Evolutionary conservation across 352 stramenopile genomes (phyloP), one percentile per base, ranked within the genome.

Genomic region (Phytopythium litorale): DNA sequence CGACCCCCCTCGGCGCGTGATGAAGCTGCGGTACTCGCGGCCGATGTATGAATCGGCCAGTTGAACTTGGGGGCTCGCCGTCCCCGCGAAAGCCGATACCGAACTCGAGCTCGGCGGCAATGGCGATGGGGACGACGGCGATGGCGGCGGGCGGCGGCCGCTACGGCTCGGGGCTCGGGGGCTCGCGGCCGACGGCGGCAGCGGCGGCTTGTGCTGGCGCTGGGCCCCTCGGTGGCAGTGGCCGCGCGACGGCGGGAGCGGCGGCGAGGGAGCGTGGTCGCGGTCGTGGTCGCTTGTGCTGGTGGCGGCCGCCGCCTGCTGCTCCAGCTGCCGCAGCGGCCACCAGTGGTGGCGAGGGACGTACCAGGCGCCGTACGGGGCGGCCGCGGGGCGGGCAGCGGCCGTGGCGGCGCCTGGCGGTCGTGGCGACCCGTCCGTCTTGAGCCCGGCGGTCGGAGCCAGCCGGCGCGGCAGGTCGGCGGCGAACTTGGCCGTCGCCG

Each of bases 351-450:
- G 63, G 8, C 68, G 68, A 0, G 80, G 80, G 11, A 87, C 60
- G 50, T 89, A 89, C 80, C 80, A 87, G 23, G 78, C 72, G 13
- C 79, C 79, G 53, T 89, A 89, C 7, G 67, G 53, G 1, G 64
- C 51, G 54, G 75, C 63, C 15, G 58, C 19, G 60, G 63, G 50
- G 18, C 66, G 56, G 18, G 46, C 13, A 9, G 53, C 32, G 3
- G 53, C 16, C 0, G 53, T 13, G 13, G 16, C 16, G 6, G 18
- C n/a, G 13, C 19, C 37, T 12, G 53, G 12, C 8, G 37, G 11
- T 1, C 53, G 35, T 3, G 38, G 19, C 2, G 49, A 56, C 3
- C 21, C 28, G 37, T 33, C 21, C 16, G 13, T 2, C 30, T 57
- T 57, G 28, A 18, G 19, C 1, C 32, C 18, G 6, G 19, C 21